Evolutionary conservation across 176 grass and related monocot genomes (phyloP), one percentile per base, ranked within the genome.

Genomic region (Rhynchospora breviuscula): DNA sequence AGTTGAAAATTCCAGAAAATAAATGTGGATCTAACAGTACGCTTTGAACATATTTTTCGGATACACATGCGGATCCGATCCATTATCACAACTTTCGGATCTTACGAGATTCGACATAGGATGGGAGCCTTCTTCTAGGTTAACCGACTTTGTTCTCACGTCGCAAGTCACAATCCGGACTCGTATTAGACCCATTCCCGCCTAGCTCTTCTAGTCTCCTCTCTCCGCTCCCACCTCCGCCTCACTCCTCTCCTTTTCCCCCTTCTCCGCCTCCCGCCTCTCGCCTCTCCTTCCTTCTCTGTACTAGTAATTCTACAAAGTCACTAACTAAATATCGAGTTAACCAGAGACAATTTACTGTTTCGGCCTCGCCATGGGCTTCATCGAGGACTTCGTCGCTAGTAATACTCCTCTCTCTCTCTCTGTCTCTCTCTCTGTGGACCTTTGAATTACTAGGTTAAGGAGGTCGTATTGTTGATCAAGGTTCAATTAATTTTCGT

Each of bases 381-480:
- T 82, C 80, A 52, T 82, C 40, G 80, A 82, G 6, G 80, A 81
- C 11, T 81, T 86, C 19, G 73, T 59, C 15, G 62, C 77, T 1
- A 59, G 84, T 86, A 83, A 13, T 52, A 3, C 70, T 21, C 63
- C 21, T 5, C 5, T 11, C 33, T 22, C 4, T 15, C 14, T 0
- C 21, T 67, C 26, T 1, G 25, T 25, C 7, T 8, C 22, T 29
- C 26, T 58, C 31, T 22, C 12, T 46, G 22, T 23, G 4, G 6
- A 75, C 21, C 71, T 75, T 75, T 53, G 2, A 48, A 73, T 73
- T 73, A 44, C 69, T 73, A 21, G n/a, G 21, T 73, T 12, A 23
- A 52, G 10, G 35, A 25, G 11, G 9, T 29, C 15, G 10, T 53
- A 35, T 52, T 10, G 9, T 52, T 52, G 49, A 12, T 52, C 49